phyloP scores from a whole-genome alignment of 2,329 filamentous ascomycete genomes.

The Ilyonectria mors-panacis region DNA sequence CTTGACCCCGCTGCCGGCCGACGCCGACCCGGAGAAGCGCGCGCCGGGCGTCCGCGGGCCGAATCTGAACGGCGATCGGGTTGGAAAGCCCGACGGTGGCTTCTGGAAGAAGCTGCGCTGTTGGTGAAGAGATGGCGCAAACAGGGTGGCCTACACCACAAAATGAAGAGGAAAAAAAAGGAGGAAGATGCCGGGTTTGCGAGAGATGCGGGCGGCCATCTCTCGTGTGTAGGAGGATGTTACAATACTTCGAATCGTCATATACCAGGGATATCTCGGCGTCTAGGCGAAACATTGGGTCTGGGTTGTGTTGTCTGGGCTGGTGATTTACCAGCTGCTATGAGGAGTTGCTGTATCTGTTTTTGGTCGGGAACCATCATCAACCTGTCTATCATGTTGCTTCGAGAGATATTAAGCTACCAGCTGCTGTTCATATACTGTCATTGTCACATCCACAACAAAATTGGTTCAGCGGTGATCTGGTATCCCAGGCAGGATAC shows the following conservation, averaged over 20 bases:
- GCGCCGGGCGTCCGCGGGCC: conserved; percentile 62
- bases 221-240: conserved; percentile 27
- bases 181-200: not conserved
- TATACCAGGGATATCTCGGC: conserved; percentile 51
- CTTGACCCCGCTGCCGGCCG: conserved; percentile 65
- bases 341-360: conserved; percentile 39
- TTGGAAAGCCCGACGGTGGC: conserved; percentile 59
- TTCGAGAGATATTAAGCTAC: conserved; percentile 19
- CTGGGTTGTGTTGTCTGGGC: conserved; percentile 36
- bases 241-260: conserved; percentile 42
- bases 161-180: conserved; percentile 19
- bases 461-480: not conserved
- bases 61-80: conserved; percentile 58
- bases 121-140: conserved; percentile 58
- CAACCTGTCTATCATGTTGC: conserved; percentile 26
- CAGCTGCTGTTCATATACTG: conserved; percentile 31
- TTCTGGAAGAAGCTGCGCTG: conserved; percentile 72
- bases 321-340: conserved; percentile 34
- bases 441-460: conserved; percentile 8
- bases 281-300: conserved; percentile 42
- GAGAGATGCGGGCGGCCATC: conserved; percentile 14
- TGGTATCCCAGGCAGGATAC: not conserved
- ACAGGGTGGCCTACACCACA: not conserved
- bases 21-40: conserved; percentile 61
- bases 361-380: conserved; percentile 32